Percentiles rank a stretch among this genome's conserved stretches.
These are phyloP conservation scores for Suhomyces faveliae DNA, from an alignment of 805 yeast genomes.

Conservation along the genomic window DNA sequence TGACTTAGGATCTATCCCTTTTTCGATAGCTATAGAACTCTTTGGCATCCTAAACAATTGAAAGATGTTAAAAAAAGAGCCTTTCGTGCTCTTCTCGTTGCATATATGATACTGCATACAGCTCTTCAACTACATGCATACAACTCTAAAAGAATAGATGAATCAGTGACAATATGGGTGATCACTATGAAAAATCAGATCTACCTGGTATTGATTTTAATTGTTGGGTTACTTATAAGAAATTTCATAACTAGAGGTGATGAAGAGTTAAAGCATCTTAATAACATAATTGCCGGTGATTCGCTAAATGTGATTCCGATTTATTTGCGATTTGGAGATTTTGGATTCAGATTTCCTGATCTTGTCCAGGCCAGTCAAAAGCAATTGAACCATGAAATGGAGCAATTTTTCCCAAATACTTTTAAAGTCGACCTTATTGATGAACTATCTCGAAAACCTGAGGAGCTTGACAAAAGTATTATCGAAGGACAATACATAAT, in stretches of 20 bases:
- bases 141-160: not conserved
- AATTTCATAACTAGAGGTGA: not conserved
- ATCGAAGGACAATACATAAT: conserved; percentile 23
- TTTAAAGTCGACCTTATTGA: conserved; percentile 14
- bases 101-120: not conserved
- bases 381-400: conserved; percentile 29
- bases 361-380: conserved; percentile 48
- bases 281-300: not conserved
- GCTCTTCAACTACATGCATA: not conserved
- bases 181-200: not conserved
- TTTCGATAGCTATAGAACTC: conserved; percentile 30
- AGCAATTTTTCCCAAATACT: conserved; percentile 4
- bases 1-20: conserved; percentile 42
- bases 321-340: conserved; percentile 28
- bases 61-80: not conserved
- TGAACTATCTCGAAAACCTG: not conserved
- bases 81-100: not conserved
- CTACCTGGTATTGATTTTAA: not conserved
- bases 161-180: not conserved
- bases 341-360: conserved; percentile 64
- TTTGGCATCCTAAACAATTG: conserved; percentile 24
- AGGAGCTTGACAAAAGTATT: not conserved
- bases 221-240: not conserved
- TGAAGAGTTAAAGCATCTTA: not conserved
- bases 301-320: conserved; percentile 18